A percentile compares a stretch with the other conserved stretches of the same genome.
These are phyloP conservation scores for Rhodosporidiobolus odoratus DNA, from an alignment of 768 basidiomycete species.

Conservation along the genomic window DNA sequence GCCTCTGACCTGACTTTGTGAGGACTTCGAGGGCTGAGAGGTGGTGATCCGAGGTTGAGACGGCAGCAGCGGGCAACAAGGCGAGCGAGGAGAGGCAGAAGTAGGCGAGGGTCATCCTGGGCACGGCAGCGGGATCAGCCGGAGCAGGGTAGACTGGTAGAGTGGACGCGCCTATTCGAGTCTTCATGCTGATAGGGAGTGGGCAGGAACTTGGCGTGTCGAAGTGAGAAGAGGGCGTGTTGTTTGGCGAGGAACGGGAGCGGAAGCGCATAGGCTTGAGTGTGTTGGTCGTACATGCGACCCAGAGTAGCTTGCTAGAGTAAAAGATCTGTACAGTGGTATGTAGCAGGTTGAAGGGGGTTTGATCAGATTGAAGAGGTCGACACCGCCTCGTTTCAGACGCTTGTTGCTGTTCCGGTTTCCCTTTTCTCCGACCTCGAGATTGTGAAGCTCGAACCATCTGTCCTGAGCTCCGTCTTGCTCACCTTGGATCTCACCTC, in stretches of 20 bases:
- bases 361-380: too few relatives aligned
- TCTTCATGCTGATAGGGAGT: conserved; percentile 64
- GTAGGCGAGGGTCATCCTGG: conserved; percentile 75
- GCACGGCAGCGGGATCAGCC: background rate
- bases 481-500: too few relatives aligned
- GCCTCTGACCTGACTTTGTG: conserved; percentile 55
- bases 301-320: too few relatives aligned
- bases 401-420: background rate
- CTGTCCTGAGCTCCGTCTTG: too few relatives aligned
- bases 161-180: conserved; percentile 59
- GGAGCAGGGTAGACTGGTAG: background rate
- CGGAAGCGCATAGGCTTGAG: too few relatives aligned
- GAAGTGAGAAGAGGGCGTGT: conserved; percentile 42
- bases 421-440: background rate
- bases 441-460: too few relatives aligned
- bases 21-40: conserved; percentile 45
- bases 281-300: too few relatives aligned
- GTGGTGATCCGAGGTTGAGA: conserved; percentile 47
- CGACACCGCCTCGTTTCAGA: too few relatives aligned
- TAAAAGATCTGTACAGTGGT: too few relatives aligned
- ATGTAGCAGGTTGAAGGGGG: background rate
- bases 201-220: conserved; percentile 69
- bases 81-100: conserved; percentile 84
- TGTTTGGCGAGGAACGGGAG: conserved; percentile 19
- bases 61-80: conserved; percentile 51